A percentile compares a stretch with the other conserved stretches of the same genome.
These are phyloP conservation scores for Teunomyces funiuensis DNA, from an alignment of 805 yeast genomes.

Conservation along the genomic window DNA sequence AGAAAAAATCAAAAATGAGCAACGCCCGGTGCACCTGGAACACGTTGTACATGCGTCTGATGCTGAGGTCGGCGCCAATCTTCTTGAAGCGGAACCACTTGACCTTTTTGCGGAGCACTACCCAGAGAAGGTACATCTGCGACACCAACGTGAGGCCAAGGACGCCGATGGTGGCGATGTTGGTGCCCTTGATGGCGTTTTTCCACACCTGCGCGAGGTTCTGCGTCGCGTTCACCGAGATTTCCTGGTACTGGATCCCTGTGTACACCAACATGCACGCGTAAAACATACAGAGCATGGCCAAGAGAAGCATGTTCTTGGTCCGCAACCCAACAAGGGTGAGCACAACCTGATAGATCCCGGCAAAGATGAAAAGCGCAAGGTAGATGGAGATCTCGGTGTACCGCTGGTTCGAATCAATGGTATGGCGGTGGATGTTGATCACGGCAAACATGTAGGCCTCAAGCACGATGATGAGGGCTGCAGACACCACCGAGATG, in stretches of 20 bases:
- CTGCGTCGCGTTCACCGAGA: slow-evolving; percentile 14
- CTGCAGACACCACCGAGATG: slow-evolving; percentile 34
- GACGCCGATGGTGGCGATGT: slow-evolving; percentile 44
- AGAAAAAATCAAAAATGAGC: slow-evolving; percentile 44
- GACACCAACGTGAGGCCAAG: slow-evolving; percentile 35
- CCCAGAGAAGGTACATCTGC: slow-evolving; percentile 30
- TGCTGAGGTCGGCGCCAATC: slow-evolving; percentile 46
- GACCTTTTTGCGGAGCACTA: slow-evolving; percentile 35
- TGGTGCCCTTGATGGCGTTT: slow-evolving; percentile 34
- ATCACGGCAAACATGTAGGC: slow-evolving; percentile 40
- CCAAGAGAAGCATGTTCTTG: slow-evolving; percentile 40
- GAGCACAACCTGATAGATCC: slow-evolving; percentile 39
- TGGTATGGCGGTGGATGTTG: slow-evolving; percentile 27
- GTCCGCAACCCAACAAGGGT: slow-evolving; percentile 38
- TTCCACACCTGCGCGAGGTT: slow-evolving; percentile 29
- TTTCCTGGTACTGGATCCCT: slow-evolving; percentile 46
- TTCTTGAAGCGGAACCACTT: slow-evolving; percentile 49
- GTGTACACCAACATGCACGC: slow-evolving; percentile 46
- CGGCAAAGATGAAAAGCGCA: slow-evolving; percentile 50
- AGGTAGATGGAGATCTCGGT: slow-evolving; percentile 40
- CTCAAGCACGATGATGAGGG: slow-evolving; percentile 36
- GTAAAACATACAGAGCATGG: slow-evolving; percentile 40
- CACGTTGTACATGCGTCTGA: slow-evolving; percentile 34
- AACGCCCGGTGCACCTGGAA: slow-evolving; percentile 43
- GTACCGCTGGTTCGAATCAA: slow-evolving; percentile 19